Base-by-base conservation (phyloP, 352 stramenopile species). In the Pelagophyceae sp. region DNA sequence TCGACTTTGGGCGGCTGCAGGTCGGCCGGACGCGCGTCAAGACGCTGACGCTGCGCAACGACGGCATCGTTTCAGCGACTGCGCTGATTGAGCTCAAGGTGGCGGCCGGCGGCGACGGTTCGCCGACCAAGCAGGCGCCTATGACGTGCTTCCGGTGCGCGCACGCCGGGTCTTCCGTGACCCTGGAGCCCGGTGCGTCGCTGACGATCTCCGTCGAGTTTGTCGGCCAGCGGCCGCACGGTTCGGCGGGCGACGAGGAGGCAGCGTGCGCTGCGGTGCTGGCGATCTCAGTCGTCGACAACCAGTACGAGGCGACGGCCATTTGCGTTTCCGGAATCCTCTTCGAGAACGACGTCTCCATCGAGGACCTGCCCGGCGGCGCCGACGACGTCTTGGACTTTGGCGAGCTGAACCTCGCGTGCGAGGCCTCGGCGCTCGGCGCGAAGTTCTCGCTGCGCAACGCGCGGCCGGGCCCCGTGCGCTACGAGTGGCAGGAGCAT, bases 11-110 rank as follows among this genome's bases (percentile, higher is more conserved):
- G 51, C 87, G 89, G 0, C 85, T 94, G 1, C 85, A 86, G 15
- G 78, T 89, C 0, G 88, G 89, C 27, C 95, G 95, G 64, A 79
- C 72, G 15, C 92, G 90, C 58, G 83, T 89, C 15, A 54, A 89
- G 72, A 60, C 80, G 1, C 72, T 97, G 0, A 58, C 87, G 23
- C 74, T 97, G 0, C 89, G 90, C 0, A 97, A 97, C 77, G 91
- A 96, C 77, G 93, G 93, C 1, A 91, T 96, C 76, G 76, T 97
- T n/a, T 81, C 91, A 2, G 87, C 91, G 0, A 96, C 91, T 0
- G 91, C 96, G 33, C 79, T 96, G 0, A 96, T 97, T 79, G 90
- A 91, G 23, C 90, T 95, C 79, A 93, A 94, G 67, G 82, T 85
- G 2, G 91, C 90, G 11, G n/a, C n/a, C n/a, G n/a, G n/a, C n/a